Evolutionary conservation across 1,139 yeast species (phyloP), one percentile per base, ranked within the genome.

Genomic region (Geotrichum bryndzae): DNA sequence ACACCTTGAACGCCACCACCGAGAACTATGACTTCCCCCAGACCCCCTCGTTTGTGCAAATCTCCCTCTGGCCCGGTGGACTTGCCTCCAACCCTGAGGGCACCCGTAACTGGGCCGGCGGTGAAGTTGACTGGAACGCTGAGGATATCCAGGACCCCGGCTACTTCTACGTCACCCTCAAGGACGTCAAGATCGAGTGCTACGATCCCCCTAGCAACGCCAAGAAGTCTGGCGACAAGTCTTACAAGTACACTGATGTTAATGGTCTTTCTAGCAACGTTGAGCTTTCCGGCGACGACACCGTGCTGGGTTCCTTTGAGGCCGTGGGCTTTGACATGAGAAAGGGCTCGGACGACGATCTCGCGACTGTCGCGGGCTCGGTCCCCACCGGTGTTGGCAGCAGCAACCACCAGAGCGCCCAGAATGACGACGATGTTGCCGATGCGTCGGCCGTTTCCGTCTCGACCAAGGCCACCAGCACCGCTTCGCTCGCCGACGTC

Each of bases 1-100:
- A 83, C 66, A 90, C 97, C 31, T 86, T 78, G 74, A 90, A 91
- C 74, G 73, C 74, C 5, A 88, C 96, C 22, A 66, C 82, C 11
- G 77, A 83, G 10, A 69, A 71, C 27, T 90, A 85, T 76, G 75
- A 76, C 64, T 92, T 74, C 77, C 98, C 98, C n/a, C 95, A 90
- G 76, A 90, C 97, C 3, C 98, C 98, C 1, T 80, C 94, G 58
- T 83, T 96, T 71, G 76, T 92, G 63, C 96, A 92, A 76, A 76
- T 90, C 61, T 90, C 96, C 5, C 74, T 92, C 65, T 92, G 98
- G 98, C 96, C 98, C 3, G 97, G 89, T 74, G 97, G 97, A 64
- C 82, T 81, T 64, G 76, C 84, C 31, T 69, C 79, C 57, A 84
- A 83, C 72, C 85, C 84, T 48, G 75, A 78, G 54, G 98, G 97